Percentiles rank a stretch among this genome's conserved stretches.
Conservation (phyloP, 192 early-diverging fungal species). For the Coemansia sp. region DNA sequence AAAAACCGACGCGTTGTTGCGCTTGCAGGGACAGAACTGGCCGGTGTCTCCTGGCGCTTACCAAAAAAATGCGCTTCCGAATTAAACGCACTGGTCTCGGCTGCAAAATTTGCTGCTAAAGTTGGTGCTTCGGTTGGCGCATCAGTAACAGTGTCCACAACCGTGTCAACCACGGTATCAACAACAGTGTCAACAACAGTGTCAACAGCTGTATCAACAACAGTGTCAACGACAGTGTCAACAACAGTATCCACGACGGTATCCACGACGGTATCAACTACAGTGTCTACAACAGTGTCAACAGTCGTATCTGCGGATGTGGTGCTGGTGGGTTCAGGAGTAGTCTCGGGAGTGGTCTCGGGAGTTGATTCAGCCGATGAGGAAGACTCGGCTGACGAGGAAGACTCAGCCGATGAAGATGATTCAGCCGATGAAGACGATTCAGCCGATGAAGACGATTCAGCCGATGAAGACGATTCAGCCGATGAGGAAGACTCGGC, state of each 20-base stretch:
- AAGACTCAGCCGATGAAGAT: neutral
- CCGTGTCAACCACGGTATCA: neutral
- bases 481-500: neutral
- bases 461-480: neutral
- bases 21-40: too few relatives aligned
- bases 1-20: slow-evolving; percentile 1
- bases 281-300: too few relatives aligned
- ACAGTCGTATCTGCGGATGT: too few relatives aligned
- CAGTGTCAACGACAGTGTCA: too few relatives aligned
- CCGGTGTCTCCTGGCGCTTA: slow-evolving; percentile 1
- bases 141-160: slow-evolving; percentile 4
- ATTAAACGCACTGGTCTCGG: too few relatives aligned
- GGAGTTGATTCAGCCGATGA: slow-evolving; percentile 1
- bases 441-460: neutral
- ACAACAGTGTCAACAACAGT: slow-evolving; percentile 1
- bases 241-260: too few relatives aligned
- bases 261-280: too few relatives aligned
- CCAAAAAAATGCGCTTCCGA: neutral
- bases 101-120: neutral
- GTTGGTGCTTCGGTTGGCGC: neutral
- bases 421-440: neutral
- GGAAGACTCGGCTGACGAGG: neutral
- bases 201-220: slow-evolving; percentile 1
- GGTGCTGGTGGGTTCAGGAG: neutral
- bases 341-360: neutral